Percentiles rank a stretch among this genome's conserved stretches.
Evolutionary conservation across 768 basidiomycete genomes (phyloP).

Genomic region (Boletales sp.): DNA sequence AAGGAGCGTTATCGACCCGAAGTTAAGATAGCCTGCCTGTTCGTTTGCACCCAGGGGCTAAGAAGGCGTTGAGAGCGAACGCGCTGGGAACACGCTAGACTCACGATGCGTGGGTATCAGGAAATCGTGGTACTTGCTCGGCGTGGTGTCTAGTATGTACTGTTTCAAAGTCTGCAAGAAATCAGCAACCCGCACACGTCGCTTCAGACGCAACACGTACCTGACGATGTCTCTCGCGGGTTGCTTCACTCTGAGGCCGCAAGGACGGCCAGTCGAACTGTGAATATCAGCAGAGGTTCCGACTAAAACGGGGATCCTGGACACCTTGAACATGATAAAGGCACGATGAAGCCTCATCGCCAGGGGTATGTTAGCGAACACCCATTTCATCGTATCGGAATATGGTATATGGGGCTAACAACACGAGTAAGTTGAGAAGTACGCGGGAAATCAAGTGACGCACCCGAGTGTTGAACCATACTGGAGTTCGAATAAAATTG

Average conservation of each 20-base stretch:
- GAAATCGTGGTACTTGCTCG: slow-evolving; percentile 42
- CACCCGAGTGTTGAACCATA: slow-evolving; percentile 58
- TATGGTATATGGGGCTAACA: slow-evolving; percentile 37
- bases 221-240: slow-evolving; percentile 10
- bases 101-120: slow-evolving; percentile 53
- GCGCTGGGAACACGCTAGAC: slow-evolving; percentile 8
- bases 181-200: not conserved
- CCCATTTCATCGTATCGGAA: slow-evolving; percentile 42
- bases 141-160: slow-evolving; percentile 48
- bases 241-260: slow-evolving; percentile 5
- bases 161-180: slow-evolving; percentile 33
- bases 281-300: not conserved
- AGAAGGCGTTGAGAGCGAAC: not conserved
- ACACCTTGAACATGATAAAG: slow-evolving; percentile 46
- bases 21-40: slow-evolving; percentile 15
- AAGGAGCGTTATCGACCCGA: not conserved
- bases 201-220: not conserved
- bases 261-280: slow-evolving; percentile 20
- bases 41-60: slow-evolving; percentile 62
- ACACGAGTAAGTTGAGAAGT: slow-evolving; percentile 23
- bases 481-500: slow-evolving; percentile 59
- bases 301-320: not conserved
- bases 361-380: slow-evolving; percentile 52
- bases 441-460: slow-evolving; percentile 7
- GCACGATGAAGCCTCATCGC: slow-evolving; percentile 50